Percentiles rank a stretch among this genome's conserved stretches.
These are phyloP conservation scores for Wolfiporia cocos DNA, from an alignment of 1,284 basidiomycete species.

Conservation along the genomic window DNA sequence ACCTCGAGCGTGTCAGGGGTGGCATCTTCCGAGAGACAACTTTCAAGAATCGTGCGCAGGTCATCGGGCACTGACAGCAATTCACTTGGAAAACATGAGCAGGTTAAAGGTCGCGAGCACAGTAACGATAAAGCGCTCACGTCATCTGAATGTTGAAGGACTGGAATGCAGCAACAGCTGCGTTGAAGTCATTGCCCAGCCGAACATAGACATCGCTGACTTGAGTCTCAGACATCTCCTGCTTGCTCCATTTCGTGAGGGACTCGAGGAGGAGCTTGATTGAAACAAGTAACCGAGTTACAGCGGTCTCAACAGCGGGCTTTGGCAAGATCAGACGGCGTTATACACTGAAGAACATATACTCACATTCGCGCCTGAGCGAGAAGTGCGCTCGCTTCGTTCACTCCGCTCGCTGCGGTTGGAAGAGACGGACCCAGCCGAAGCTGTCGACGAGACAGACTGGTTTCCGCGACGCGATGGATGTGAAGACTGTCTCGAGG, in stretches of 20 bases:
- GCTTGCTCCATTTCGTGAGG: slow-evolving; percentile 83
- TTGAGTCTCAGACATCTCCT: slow-evolving; percentile 70
- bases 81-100: slow-evolving; percentile 49
- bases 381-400: slow-evolving; percentile 3
- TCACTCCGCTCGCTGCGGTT: slow-evolving; percentile 13
- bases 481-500: slow-evolving; percentile 10
- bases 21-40: slow-evolving; percentile 88
- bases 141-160: slow-evolving; percentile 86
- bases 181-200: slow-evolving; percentile 96
- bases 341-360: slow-evolving; percentile 2
- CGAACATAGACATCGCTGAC: slow-evolving; percentile 97
- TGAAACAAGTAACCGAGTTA: slow-evolving; percentile 89
- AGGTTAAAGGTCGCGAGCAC: not conserved
- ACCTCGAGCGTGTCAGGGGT: slow-evolving; percentile 80
- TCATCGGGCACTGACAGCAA: slow-evolving; percentile 87
- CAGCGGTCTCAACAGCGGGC: slow-evolving; percentile 85
- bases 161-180: slow-evolving; percentile 85
- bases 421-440: slow-evolving; percentile 14
- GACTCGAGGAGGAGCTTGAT: slow-evolving; percentile 94
- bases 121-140: slow-evolving; percentile 43
- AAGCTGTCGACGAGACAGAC: slow-evolving; percentile 17
- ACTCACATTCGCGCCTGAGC: slow-evolving; percentile 4
- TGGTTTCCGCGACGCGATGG: slow-evolving; percentile 16
- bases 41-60: slow-evolving; percentile 84
- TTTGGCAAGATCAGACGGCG: too few species aligned